Base-by-base conservation (phyloP, 2,329 filamentous ascomycete genomes). In the Westerdykella aurantiaca region DNA sequence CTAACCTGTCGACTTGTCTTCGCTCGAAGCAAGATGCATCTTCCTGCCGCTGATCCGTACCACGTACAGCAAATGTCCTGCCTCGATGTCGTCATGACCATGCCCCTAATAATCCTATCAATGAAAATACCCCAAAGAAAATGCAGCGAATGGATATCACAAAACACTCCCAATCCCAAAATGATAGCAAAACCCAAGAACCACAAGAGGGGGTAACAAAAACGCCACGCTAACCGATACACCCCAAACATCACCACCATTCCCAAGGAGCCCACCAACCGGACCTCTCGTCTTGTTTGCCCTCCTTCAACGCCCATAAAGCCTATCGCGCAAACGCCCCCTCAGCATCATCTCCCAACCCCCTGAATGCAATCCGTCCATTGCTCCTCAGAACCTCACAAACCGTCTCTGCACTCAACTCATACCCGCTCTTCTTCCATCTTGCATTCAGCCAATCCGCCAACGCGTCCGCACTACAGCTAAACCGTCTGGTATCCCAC, bases 341-440 rank as follows among this genome's bases (percentile, higher is more conserved):
- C 41, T 57, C 56, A 13, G 52, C 51, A 52, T 63, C 60, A 51
- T 67, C 64, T 5, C 60, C 63, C 37, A 66, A 34, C 6, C 64
- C 64, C 38, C 62, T 51, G 44, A 66, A 66, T 11, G 64, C 64
- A 44, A 61, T 55, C 39, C 63, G 22, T 10, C 62, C 61, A 49
- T 66, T 64, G 44, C 54, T 58, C 44, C 61, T 52, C 42, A 67
- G 29, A 2, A 66, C 60, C 40, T 63, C 61, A 43, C 61, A 66
- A 11, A 67, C 51, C 16, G 61, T 65, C 50, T 67, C 63, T 1
- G 58, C 49, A 46, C 58, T 61, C 21, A 64, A 44, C 33, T 58
- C 57, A 43, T 65, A 65, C 38, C 63, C 63, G 34, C 57, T 64
- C 55, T 63, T 66, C 39, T 49, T 52, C 62, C 62, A 66, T 21